Evolutionary conservation across 306 rosid genomes (phyloP).

Genomic region (Cucurbita ficifolia): DNA sequence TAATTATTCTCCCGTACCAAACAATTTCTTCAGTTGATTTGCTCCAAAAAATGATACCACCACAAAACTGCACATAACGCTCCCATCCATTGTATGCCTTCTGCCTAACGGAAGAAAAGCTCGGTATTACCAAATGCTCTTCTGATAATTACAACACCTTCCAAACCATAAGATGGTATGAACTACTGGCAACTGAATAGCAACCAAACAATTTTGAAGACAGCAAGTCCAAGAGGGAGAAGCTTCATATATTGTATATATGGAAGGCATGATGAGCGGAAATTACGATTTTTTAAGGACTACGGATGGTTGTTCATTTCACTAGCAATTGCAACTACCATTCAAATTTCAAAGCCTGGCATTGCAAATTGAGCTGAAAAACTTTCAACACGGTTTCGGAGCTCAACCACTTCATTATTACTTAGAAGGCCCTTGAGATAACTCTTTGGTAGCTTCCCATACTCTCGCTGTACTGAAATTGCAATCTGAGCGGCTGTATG

Average conservation of each 20-base stretch:
- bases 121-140: background rate
- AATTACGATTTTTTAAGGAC: background rate
- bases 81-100: background rate
- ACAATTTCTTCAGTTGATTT: background rate
- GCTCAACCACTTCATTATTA: conserved; percentile 62
- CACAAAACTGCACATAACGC: background rate
- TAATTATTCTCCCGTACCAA: background rate
- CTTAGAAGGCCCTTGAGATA: conserved; percentile 38
- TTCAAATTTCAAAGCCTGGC: conserved; percentile 72
- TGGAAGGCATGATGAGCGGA: background rate
- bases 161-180: background rate
- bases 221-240: background rate
- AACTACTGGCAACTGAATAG: background rate
- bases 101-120: background rate
- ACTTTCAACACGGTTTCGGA: conserved; percentile 52
- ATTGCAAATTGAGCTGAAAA: conserved; percentile 80
- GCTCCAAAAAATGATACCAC: background rate
- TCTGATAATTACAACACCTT: background rate
- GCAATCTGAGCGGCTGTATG: conserved; percentile 68
- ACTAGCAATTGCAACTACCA: conserved; percentile 1
- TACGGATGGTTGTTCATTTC: background rate
- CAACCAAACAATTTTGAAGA: background rate
- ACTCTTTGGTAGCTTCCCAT: conserved; percentile 47
- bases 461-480: conserved; percentile 41
- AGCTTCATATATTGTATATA: background rate